Base-by-base conservation (phyloP, 768 basidiomycete genomes). In the Lentinula detonsa region DNA sequence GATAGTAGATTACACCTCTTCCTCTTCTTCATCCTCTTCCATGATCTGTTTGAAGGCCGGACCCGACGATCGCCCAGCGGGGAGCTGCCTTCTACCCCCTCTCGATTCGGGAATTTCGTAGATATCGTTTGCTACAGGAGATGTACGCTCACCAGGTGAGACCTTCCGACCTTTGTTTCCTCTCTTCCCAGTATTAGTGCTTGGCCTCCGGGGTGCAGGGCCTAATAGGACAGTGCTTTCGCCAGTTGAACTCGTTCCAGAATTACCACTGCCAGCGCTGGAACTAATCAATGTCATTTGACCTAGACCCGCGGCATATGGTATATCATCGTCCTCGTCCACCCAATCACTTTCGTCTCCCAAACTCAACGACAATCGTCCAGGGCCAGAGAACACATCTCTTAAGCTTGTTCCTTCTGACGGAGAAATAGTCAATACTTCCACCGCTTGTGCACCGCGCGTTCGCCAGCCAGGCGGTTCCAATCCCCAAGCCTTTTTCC, bases 281-380 rank as follows among this genome's bases (percentile, higher is more conserved):
- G 69, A 64, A 9, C 71, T 69, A 63, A 72, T 71, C 43, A 73
- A 66, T 31, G 71, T 65, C 73, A 81, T 73, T 72, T 94, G 91
- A 0, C 91, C 91, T 34, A 94, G 71, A 5, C 91, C 91, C 51
- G 90, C 91, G 13, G 84, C 87, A 73, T 91, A 93, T 28, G 80
- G 80, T 7, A 85, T 72, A 65, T 92, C 90, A 6, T 93, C 91
- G 45, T 94, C 91, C 66, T 92, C 90, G 66, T 93, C 92, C 13
- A 91, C 87, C 91, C 91, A 93, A 64, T 93, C 91, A 50, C 86
- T 87, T 66, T 93, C 91, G 66, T 92, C 92, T 7, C 88, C 88
- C 55, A 80, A 70, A 65, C 67, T 82, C 46, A 82, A 64, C 43
- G 87, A 82, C 62, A 78, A 80, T 63, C 88, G 71, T 16, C 88